A percentile compares a stretch with the other conserved stretches of the same genome.
Evolutionary conservation across 2,329 filamentous ascomycete genomes (phyloP).

Genomic region (Teratosphaeria epicoccoides): DNA sequence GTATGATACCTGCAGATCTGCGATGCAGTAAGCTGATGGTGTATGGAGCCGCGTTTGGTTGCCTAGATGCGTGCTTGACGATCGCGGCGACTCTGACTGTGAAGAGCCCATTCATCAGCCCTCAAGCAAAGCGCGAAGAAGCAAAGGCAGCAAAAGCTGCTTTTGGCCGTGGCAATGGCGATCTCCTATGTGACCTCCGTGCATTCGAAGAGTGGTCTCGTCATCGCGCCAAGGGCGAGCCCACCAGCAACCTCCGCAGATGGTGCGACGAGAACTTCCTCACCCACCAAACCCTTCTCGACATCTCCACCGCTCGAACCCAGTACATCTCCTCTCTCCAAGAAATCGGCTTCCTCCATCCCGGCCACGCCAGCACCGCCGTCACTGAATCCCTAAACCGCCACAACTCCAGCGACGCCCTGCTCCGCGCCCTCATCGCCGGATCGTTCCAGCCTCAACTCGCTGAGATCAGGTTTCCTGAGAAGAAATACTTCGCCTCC

Average conservation of each 20-base stretch:
- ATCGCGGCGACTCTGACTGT: slow-evolving; percentile 89
- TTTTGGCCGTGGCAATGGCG: slow-evolving; percentile 69
- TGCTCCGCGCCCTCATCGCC: slow-evolving; percentile 40
- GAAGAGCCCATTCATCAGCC: slow-evolving; percentile 75
- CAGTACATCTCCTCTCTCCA: slow-evolving; percentile 80
- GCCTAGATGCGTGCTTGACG: slow-evolving; percentile 75
- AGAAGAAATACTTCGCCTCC: slow-evolving; percentile 86
- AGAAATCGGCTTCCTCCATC: slow-evolving; percentile 66
- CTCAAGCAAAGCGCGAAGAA: slow-evolving; percentile 70
- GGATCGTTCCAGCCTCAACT: slow-evolving; percentile 62
- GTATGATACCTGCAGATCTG: slow-evolving; percentile 87
- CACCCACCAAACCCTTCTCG: slow-evolving; percentile 68
- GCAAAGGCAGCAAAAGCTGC: slow-evolving; percentile 63
- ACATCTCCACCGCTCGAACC: slow-evolving; percentile 74
- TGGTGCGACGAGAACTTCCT: slow-evolving; percentile 86
- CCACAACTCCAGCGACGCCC: slow-evolving; percentile 36
- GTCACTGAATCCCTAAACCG: slow-evolving; percentile 33
- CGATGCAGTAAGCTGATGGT: slow-evolving; percentile 92
- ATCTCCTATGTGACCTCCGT: slow-evolving; percentile 74
- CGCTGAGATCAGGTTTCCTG: slow-evolving; percentile 82
- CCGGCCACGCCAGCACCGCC: slow-evolving; percentile 17
- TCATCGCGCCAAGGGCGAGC: slow-evolving; percentile 46
- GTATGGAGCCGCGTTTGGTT: slow-evolving; percentile 87
- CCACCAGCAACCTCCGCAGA: slow-evolving; percentile 51
- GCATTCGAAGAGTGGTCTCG: slow-evolving; percentile 75